Evolutionary conservation across 768 basidiomycete genomes (phyloP).

Genomic region (Tylopilus sp.): DNA sequence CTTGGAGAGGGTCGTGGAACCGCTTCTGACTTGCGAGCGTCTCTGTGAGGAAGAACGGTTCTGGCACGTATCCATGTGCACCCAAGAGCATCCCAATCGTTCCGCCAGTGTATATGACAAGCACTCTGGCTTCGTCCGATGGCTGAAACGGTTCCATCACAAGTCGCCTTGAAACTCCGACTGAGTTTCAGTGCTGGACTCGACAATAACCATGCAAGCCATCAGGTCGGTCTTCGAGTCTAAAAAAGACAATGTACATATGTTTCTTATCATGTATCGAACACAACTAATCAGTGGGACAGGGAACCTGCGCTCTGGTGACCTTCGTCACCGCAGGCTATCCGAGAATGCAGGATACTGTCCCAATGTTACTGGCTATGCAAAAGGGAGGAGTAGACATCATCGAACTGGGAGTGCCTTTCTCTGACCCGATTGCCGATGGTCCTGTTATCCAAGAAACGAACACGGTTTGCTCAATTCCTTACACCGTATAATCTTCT

Average conservation of each 20-base stretch:
- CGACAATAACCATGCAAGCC: constrained; percentile 22
- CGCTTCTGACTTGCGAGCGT: constrained; percentile 78
- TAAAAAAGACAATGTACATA: constrained; percentile 19
- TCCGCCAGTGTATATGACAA: constrained; percentile 86
- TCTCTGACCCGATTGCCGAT: constrained; percentile 92
- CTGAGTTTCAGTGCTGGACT: background rate
- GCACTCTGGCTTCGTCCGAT: constrained; percentile 73
- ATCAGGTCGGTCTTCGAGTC: constrained; percentile 27
- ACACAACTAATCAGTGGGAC: constrained; percentile 4
- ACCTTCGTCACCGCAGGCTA: constrained; percentile 96
- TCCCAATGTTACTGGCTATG: constrained; percentile 87
- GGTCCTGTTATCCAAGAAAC: constrained; percentile 91
- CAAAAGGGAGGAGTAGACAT: constrained; percentile 91
- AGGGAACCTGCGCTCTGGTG: constrained; percentile 56
- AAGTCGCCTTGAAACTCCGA: constrained; percentile 6
- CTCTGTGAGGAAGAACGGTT: constrained; percentile 84
- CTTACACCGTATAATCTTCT: background rate
- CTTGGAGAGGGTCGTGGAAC: constrained; percentile 88
- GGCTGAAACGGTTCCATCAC: constrained; percentile 49
- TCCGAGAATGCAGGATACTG: constrained; percentile 75
- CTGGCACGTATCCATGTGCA: constrained; percentile 75
- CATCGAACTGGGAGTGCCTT: constrained; percentile 82
- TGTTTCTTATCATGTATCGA: background rate
- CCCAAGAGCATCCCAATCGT: constrained; percentile 88
- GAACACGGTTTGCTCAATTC: constrained; percentile 58